Conservation (phyloP, 2,329 filamentous ascomycete genomes). For the Tolypocladium cylindrosporum region DNA sequence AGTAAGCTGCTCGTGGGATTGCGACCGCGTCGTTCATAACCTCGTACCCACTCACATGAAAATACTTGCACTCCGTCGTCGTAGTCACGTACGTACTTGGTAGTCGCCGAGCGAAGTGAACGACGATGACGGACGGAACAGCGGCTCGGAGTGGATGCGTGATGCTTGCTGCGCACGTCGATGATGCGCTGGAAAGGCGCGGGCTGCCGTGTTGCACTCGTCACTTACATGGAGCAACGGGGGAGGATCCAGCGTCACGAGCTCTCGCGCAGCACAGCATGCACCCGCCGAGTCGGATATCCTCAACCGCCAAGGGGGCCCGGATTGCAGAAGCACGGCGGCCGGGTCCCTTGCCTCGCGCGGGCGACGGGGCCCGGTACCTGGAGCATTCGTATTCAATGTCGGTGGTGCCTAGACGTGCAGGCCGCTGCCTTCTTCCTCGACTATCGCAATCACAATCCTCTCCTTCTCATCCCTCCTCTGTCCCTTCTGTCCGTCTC, state of each 20-base stretch:
- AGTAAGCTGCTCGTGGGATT: not conserved
- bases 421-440: not conserved
- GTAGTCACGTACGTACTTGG: too few relatives aligned
- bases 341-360: not conserved
- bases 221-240: too few relatives aligned
- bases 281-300: not conserved
- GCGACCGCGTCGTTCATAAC: too few relatives aligned
- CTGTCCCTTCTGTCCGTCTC: not conserved
- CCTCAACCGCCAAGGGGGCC: too few relatives aligned
- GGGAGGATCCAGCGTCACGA: not conserved
- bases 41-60: not conserved
- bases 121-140: not conserved
- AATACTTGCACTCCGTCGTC: not conserved
- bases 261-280: conserved; percentile 1
- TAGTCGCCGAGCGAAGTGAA: not conserved
- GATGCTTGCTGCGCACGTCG: not conserved
- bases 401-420: not conserved
- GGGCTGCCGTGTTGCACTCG: not conserved
- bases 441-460: too few relatives aligned
- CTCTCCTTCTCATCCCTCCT: not conserved
- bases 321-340: too few relatives aligned
- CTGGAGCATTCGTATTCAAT: not conserved
- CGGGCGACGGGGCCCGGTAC: not conserved
- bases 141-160: not conserved
- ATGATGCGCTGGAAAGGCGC: not conserved